These are phyloP conservation scores for Leptographium wingfieldii DNA, from an alignment of 2,329 filamentous ascomycete genomes.

Conservation along the genomic window DNA sequence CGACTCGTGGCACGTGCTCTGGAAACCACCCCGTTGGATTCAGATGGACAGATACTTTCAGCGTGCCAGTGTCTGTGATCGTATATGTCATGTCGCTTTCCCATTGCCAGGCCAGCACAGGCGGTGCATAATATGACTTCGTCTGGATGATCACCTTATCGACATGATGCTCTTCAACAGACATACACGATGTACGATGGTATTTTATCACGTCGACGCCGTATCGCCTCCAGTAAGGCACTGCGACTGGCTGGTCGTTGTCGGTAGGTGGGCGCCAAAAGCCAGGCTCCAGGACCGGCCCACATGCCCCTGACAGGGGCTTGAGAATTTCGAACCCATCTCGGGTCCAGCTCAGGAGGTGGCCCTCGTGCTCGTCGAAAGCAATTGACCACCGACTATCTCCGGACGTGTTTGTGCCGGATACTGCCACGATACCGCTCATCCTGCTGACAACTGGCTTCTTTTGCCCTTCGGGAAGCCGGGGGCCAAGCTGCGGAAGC, in stretches of 20 bases:
- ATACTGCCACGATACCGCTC: neutral
- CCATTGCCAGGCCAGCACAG: conserved; percentile 48
- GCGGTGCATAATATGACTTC: conserved; percentile 40
- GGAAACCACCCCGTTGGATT: conserved; percentile 37
- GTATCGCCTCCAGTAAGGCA: conserved; percentile 44
- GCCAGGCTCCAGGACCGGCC: conserved; percentile 27
- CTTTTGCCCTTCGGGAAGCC: conserved; percentile 12
- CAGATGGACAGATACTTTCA: conserved; percentile 32
- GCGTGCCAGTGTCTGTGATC: conserved; percentile 29
- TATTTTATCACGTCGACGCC: conserved; percentile 33
- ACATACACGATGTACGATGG: conserved; percentile 17
- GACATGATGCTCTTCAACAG: conserved; percentile 4
- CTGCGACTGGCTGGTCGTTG: conserved; percentile 44
- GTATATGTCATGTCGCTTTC: conserved; percentile 20
- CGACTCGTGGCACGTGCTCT: conserved; percentile 46
- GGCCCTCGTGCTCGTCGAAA: conserved; percentile 33
- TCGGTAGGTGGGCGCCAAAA: conserved; percentile 56
- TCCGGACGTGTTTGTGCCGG: conserved; percentile 10
- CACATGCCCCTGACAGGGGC: neutral
- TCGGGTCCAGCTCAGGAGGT: conserved; percentile 28
- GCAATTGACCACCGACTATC: conserved; percentile 20
- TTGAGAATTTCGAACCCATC: conserved; percentile 22
- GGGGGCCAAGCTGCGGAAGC: conserved; percentile 8
- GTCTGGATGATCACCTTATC: conserved; percentile 26
- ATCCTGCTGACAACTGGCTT: conserved; percentile 11